Percentiles rank a stretch among this genome's conserved stretches.
Conservation (phyloP, 2,329 filamentous ascomycete genomes). For the Ophiobolus disseminans region DNA sequence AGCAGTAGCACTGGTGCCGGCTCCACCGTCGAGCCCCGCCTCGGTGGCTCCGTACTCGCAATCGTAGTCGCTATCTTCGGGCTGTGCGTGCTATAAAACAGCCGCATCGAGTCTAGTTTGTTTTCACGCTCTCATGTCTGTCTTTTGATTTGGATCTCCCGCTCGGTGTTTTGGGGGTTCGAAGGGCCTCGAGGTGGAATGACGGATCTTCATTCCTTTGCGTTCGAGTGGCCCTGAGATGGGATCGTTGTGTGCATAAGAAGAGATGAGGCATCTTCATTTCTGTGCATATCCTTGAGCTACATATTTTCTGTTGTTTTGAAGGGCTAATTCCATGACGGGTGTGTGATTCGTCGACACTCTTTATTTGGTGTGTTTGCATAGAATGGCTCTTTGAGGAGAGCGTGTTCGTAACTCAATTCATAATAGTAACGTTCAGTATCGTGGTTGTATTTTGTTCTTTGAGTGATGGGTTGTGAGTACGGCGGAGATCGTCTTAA, state of each 20-base stretch:
- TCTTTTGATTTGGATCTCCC: conserved; percentile 6
- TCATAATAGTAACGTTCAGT: too few relatives aligned
- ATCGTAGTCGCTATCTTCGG: conserved; percentile 43
- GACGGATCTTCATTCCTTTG: too few relatives aligned
- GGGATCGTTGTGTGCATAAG: not conserved
- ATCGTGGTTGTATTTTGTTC: too few relatives aligned
- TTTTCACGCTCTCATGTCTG: conserved; percentile 11
- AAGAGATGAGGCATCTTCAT: not conserved
- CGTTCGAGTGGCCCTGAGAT: not conserved
- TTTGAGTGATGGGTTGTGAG: too few relatives aligned
- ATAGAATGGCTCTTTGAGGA: too few relatives aligned
- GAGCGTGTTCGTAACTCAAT: too few relatives aligned
- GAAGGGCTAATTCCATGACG: too few relatives aligned
- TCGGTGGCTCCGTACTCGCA: conserved; percentile 44
- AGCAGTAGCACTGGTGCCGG: conserved; percentile 23
- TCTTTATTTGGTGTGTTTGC: too few relatives aligned
- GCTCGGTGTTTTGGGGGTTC: conserved; percentile 7
- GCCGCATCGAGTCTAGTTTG: too few relatives aligned
- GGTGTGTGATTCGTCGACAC: too few relatives aligned
- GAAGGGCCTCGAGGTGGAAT: too few relatives aligned
- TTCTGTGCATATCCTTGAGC: conserved; percentile 1
- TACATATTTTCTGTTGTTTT: conserved; percentile 1
- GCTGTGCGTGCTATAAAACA: conserved; percentile 38
- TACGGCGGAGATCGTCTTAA: too few relatives aligned
- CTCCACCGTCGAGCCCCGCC: conserved; percentile 29